Evolutionary conservation across 2,329 filamentous ascomycete genomes (phyloP).

Genomic region (Cryphonectria carpinicola): DNA sequence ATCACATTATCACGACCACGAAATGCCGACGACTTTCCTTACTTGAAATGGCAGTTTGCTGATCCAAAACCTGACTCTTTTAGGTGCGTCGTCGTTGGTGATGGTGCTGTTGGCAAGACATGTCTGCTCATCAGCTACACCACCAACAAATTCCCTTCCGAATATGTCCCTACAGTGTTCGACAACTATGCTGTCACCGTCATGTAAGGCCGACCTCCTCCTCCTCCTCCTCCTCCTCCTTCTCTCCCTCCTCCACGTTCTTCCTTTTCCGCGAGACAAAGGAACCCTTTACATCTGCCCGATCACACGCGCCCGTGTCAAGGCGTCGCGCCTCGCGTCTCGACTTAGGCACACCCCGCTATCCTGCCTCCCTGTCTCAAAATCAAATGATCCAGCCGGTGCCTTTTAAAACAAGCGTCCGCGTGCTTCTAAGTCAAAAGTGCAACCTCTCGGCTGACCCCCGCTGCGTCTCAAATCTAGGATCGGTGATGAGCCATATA

Average conservation of each 20-base stretch:
- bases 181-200: constrained; percentile 99
- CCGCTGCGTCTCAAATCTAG: constrained; percentile 50
- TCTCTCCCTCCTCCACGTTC: too few relatives aligned
- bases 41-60: constrained; percentile 23
- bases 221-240: constrained; percentile 17
- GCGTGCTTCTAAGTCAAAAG: not conserved
- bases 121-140: constrained; percentile 99
- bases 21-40: constrained; percentile 12
- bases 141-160: constrained; percentile 98
- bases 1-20: constrained; percentile 14
- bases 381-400: constrained; percentile 3
- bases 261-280: not conserved
- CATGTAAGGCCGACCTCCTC: constrained; percentile 71
- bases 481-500: constrained; percentile 99
- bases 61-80: constrained; percentile 24
- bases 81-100: constrained; percentile 98
- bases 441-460: constrained; percentile 20
- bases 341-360: not conserved
- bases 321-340: constrained; percentile 22
- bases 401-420: not conserved
- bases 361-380: constrained; percentile 6
- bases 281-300: constrained; percentile 22
- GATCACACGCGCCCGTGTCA: constrained; percentile 23
- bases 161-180: constrained; percentile 99
- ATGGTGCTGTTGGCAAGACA: constrained; percentile 99